Evolutionary conservation across 805 yeast genomes (phyloP).

Genomic region (Candida tallmaniae): DNA sequence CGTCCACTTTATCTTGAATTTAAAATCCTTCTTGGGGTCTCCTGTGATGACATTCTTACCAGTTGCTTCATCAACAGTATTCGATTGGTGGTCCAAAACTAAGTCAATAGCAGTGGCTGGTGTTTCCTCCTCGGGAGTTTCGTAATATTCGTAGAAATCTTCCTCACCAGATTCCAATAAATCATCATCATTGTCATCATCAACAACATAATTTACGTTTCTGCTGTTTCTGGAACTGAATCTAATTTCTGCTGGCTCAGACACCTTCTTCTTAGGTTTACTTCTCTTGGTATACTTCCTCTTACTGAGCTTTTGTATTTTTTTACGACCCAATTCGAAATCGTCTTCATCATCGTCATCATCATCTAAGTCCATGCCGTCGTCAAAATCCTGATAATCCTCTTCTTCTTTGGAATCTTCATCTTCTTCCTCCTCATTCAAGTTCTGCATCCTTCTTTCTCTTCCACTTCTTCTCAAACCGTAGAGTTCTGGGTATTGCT

Average conservation of each 20-base stretch:
- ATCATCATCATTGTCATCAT: conserved; percentile 59
- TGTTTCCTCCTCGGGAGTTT: conserved; percentile 27
- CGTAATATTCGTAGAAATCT: conserved; percentile 19
- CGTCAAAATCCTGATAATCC: conserved; percentile 9
- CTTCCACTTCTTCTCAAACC: conserved; percentile 77
- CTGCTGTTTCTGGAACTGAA: conserved; percentile 70
- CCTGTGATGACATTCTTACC: conserved; percentile 24
- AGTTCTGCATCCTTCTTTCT: conserved; percentile 39
- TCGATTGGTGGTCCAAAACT: conserved; percentile 38
- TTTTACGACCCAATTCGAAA: conserved; percentile 15
- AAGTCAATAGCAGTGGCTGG: conserved; percentile 33
- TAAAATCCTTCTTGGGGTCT: conserved; percentile 56
- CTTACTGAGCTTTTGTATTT: conserved; percentile 1
- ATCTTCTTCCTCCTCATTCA: conserved; percentile 32
- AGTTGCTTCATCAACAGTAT: conserved; percentile 28
- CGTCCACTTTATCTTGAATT: conserved; percentile 76
- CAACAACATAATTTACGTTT: conserved; percentile 73
- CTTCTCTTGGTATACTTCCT: conserved; percentile 1
- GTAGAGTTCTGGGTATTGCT: conserved; percentile 73
- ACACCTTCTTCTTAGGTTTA: conserved; percentile 4
- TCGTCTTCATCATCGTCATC: conserved; percentile 17
- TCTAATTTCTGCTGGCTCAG: conserved; percentile 47
- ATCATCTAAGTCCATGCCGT: conserved; percentile 14
- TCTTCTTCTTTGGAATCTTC: conserved; percentile 19
- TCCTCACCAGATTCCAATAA: conserved; percentile 44